phyloP scores from a whole-genome alignment of 2,329 filamentous ascomycete genomes.

The Aspergillus ochraceus region DNA sequence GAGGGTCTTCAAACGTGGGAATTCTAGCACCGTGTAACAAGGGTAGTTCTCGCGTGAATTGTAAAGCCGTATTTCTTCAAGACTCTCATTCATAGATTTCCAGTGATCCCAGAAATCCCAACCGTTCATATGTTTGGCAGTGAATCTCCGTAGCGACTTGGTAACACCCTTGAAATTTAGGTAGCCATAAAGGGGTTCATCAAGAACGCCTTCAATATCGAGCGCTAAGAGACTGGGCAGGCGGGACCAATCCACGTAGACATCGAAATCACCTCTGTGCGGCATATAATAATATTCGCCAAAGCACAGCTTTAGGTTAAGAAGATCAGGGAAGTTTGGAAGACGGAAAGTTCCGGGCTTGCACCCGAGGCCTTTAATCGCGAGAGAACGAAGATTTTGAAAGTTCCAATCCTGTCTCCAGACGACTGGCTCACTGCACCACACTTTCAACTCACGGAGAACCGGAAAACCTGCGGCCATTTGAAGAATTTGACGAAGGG shows the following conservation, averaged over 20 bases:
- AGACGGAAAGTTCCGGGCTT: neutral
- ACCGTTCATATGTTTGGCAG: neutral
- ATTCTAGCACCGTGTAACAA: neutral
- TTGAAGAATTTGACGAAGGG: neutral
- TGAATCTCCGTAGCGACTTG: neutral
- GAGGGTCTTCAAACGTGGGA: neutral
- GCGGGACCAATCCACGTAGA: neutral
- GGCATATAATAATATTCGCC: neutral
- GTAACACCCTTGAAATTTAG: neutral
- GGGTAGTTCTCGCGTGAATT: neutral
- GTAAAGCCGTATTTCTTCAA: neutral
- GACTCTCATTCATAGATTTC: neutral
- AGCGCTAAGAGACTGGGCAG: neutral
- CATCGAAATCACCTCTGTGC: neutral
- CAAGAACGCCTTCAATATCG: neutral
- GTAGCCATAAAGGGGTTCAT: neutral
- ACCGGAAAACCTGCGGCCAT: neutral
- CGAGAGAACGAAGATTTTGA: neutral
- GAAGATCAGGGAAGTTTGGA: neutral
- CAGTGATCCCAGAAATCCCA: neutral
- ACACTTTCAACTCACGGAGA: neutral
- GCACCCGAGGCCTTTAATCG: neutral
- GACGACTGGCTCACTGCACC: neutral
- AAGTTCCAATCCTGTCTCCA: neutral
- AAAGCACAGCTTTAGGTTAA: neutral